Evolutionary conservation across 2,329 filamentous ascomycete genomes (phyloP).

Genomic region (Penicillium sp.): DNA sequence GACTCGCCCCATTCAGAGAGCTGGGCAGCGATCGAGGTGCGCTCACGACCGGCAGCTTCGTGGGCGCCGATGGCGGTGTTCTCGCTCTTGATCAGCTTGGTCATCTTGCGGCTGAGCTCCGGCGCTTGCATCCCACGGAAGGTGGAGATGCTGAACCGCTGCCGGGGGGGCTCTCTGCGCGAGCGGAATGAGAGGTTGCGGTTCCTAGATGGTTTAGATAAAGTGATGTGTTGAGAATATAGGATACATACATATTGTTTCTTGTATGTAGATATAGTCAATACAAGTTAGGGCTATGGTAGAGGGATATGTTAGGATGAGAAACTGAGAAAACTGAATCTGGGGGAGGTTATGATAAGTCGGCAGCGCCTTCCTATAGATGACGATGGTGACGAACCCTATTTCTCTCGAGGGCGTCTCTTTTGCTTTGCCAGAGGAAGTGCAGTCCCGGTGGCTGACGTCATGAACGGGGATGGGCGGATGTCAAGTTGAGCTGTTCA

Average conservation of each 20-base stretch:
- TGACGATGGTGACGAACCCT: slow-evolving; percentile 22
- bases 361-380: slow-evolving; percentile 23
- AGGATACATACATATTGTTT: slow-evolving; percentile 13
- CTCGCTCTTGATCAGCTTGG: slow-evolving; percentile 89
- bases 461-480: slow-evolving; percentile 30
- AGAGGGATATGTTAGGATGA: background rate
- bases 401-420: slow-evolving; percentile 4
- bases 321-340: background rate
- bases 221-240: background rate
- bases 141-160: slow-evolving; percentile 81
- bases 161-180: slow-evolving; percentile 39
- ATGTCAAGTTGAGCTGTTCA: background rate
- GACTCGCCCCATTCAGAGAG: slow-evolving; percentile 96
- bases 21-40: slow-evolving; percentile 79
- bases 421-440: slow-evolving; percentile 13
- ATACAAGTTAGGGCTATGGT: background rate
- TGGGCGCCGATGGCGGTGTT: slow-evolving; percentile 84
- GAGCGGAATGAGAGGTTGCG: slow-evolving; percentile 43
- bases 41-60: slow-evolving; percentile 80
- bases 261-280: slow-evolving; percentile 4
- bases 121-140: slow-evolving; percentile 82
- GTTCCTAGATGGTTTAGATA: slow-evolving; percentile 34
- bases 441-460: slow-evolving; percentile 26
- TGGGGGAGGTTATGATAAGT: background rate
- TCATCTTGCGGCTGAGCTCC: slow-evolving; percentile 84